phyloP scores from a whole-genome alignment of 495 filamentous ascomycete genomes.

The Tetracladium marchalianum region DNA sequence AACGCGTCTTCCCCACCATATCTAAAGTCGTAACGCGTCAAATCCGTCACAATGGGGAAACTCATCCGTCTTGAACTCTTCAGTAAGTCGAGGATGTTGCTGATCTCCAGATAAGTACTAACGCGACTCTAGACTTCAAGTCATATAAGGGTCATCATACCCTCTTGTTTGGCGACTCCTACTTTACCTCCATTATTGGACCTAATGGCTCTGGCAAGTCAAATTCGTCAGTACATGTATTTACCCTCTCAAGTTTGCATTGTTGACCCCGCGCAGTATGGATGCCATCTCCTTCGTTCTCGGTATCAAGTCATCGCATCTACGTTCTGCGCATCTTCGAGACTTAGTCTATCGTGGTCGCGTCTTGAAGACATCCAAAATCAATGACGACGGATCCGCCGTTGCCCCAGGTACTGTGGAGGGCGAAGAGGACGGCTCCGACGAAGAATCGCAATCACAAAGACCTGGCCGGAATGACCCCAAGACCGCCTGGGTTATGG shows the following conservation, averaged over 20 bases:
- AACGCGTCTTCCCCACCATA: constrained; percentile 10
- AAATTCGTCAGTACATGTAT: constrained; percentile 67
- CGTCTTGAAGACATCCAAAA: constrained; percentile 81
- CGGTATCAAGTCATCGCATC: constrained; percentile 94
- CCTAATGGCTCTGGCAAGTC: constrained; percentile 99
- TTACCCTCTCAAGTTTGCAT: not conserved
- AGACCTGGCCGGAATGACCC: constrained; percentile 58
- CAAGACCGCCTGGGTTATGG: constrained; percentile 95
- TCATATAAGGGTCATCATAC: constrained; percentile 94
- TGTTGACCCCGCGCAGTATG: constrained; percentile 52
- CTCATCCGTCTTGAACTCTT: constrained; percentile 89
- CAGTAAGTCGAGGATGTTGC: constrained; percentile 46
- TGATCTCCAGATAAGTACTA: not conserved
- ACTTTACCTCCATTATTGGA: constrained; percentile 98
- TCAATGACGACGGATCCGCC: constrained; percentile 76
- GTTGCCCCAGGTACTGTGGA: constrained; percentile 40
- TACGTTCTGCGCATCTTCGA: constrained; percentile 88
- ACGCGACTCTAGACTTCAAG: constrained; percentile 71
- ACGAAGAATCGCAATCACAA: constrained; percentile 42
- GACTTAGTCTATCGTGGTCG: constrained; percentile 95
- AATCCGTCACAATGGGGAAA: constrained; percentile 52
- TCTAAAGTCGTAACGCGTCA: constrained; percentile 5
- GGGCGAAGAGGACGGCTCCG: constrained; percentile 45
- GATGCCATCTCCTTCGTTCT: constrained; percentile 99
- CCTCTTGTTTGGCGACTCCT: constrained; percentile 93